Evolutionary conservation across 352 stramenopile genomes (phyloP).

Genomic region (Pythium rishiriense): DNA sequence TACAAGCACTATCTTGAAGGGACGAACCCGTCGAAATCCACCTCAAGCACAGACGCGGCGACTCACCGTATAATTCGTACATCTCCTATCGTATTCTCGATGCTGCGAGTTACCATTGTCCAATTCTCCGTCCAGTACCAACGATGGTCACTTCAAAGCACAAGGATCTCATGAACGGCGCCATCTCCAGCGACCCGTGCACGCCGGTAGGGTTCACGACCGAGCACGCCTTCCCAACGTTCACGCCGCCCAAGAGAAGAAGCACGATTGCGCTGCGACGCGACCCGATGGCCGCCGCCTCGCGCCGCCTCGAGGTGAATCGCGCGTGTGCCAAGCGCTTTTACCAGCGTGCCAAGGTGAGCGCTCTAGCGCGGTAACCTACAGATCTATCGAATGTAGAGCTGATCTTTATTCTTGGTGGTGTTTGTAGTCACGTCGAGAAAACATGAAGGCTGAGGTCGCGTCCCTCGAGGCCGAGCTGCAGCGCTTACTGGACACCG

Average conservation of each 20-base stretch:
- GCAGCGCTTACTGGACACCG: neutral
- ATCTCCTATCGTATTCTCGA: neutral
- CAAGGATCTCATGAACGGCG: neutral
- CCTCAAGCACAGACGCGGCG: too few species aligned
- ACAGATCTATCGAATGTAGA: neutral
- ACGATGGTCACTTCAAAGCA: neutral
- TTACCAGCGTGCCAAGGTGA: conserved; percentile 14
- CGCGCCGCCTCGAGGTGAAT: conserved; percentile 11
- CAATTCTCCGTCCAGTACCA: too few species aligned
- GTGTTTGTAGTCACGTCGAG: neutral
- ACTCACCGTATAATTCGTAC: neutral
- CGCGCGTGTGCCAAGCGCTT: conserved; percentile 9
- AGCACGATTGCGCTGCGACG: conserved; percentile 3
- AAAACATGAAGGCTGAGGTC: conserved; percentile 2
- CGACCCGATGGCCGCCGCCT: neutral
- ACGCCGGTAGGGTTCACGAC: neutral
- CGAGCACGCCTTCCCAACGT: neutral
- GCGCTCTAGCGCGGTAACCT: neutral
- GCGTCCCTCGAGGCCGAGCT: neutral
- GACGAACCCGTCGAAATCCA: neutral
- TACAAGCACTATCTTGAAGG: neutral
- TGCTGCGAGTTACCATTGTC: neutral
- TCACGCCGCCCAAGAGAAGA: conserved; percentile 2
- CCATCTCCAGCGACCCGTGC: neutral
- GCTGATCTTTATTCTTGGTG: neutral